phyloP scores from a whole-genome alignment of 2,329 filamentous ascomycete genomes.

The Fusarium mangiferae region DNA sequence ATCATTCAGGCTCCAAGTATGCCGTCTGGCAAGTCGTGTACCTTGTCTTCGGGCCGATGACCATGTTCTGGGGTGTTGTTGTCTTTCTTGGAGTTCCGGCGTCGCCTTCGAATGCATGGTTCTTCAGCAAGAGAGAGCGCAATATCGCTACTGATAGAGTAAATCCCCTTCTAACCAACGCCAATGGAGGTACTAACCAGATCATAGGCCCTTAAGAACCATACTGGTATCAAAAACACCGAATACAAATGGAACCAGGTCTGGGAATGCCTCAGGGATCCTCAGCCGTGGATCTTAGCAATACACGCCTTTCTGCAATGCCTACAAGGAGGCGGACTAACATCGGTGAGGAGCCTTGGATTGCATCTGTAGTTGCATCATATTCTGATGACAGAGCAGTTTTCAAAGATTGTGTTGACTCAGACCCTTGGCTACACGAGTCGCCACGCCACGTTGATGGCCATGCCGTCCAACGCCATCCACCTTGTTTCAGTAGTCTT shows the following conservation, averaged over 20 bases:
- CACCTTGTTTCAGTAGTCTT: background rate
- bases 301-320: background rate
- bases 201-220: background rate
- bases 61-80: background rate
- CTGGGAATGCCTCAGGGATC: background rate
- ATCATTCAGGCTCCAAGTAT: background rate
- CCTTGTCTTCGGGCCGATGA: background rate
- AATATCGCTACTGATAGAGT: background rate
- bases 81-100: background rate
- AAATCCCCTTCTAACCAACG: too few species aligned
- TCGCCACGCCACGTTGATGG: background rate
- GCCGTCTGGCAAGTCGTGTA: background rate
- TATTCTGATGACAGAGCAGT: rapidly evolving
- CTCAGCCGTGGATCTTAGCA: background rate
- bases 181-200: too few species aligned
- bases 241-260: background rate
- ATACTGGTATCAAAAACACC: background rate
- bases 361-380: too few species aligned
- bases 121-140: background rate
- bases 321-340: rapidly evolving
- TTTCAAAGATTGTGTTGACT: background rate
- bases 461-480: background rate
- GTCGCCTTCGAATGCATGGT: background rate
- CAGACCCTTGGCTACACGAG: background rate
- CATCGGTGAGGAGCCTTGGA: background rate